These are phyloP conservation scores for Carpinus viminea DNA, from an alignment of 306 rosid species.

Conservation along the genomic window DNA sequence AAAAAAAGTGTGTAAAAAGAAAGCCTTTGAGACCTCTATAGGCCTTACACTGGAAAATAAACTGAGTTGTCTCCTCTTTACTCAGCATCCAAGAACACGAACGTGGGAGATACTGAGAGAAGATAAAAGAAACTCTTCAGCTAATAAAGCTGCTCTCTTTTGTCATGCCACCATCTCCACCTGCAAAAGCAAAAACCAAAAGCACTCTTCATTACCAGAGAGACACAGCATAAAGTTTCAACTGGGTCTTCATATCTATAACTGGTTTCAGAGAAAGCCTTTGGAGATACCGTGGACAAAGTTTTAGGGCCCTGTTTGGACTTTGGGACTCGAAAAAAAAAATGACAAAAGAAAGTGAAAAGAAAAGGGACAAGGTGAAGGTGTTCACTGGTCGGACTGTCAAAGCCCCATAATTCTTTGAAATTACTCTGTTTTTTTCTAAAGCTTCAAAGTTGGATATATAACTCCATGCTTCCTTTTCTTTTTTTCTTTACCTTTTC, in stretches of 20 bases:
- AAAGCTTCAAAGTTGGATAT: background rate
- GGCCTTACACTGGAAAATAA: slow-evolving; percentile 23
- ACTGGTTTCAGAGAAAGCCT: background rate
- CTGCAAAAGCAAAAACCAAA: slow-evolving; percentile 34
- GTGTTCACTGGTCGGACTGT: too few species aligned
- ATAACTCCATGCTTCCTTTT: too few species aligned
- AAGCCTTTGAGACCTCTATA: slow-evolving; percentile 27
- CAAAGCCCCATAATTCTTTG: background rate
- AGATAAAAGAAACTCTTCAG: slow-evolving; percentile 23
- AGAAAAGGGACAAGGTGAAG: background rate
- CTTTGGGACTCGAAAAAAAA: background rate
- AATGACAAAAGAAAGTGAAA: background rate
- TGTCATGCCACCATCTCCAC: slow-evolving; percentile 95
- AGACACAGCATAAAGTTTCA: background rate
- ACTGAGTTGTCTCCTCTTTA: slow-evolving; percentile 23
- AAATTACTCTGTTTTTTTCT: background rate
- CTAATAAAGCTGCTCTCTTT: slow-evolving; percentile 80
- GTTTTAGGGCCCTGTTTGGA: background rate
- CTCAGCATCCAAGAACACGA: slow-evolving; percentile 29
- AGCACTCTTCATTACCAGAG: background rate
- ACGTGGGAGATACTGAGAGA: slow-evolving; percentile 3
- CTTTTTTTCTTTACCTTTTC: background rate
- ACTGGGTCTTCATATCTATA: background rate
- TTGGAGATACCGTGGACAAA: background rate
- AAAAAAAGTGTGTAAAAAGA: slow-evolving; percentile 21